Evolutionary conservation across 2,329 filamentous ascomycete genomes (phyloP).

Genomic region (Diatrype stigma): DNA sequence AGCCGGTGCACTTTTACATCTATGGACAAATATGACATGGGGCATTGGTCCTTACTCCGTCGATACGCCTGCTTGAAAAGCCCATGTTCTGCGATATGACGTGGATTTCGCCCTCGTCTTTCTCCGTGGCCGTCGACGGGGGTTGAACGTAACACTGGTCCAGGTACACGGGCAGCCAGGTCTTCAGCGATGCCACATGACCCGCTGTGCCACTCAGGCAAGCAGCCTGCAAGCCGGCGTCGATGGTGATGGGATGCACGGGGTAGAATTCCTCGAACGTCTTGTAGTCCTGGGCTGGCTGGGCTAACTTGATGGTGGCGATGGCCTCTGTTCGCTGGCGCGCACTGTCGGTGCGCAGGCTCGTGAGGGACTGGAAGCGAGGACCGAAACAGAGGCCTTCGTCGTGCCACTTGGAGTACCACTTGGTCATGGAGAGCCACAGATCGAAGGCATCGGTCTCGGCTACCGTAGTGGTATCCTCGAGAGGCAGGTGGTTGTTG

Average conservation of each 20-base stretch:
- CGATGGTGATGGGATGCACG: constrained; percentile 19
- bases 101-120: neutral
- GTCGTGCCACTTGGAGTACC: constrained; percentile 11
- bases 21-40: neutral
- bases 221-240: constrained; percentile 17
- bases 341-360: constrained; percentile 2
- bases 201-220: constrained; percentile 6
- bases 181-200: neutral
- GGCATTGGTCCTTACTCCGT: neutral
- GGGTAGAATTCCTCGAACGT: constrained; percentile 6
- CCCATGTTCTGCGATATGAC: neutral
- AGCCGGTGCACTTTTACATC: no score
- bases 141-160: neutral
- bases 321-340: neutral
- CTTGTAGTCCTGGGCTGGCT: neutral
- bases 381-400: constrained; percentile 7
- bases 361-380: constrained; percentile 6
- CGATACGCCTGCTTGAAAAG: neutral
- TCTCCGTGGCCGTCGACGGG: neutral
- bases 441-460: constrained; percentile 1
- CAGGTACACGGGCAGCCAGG: constrained; percentile 1
- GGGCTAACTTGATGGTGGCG: neutral
- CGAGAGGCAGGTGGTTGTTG: no score
- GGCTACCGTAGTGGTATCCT: no score
- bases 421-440: constrained; percentile 1